These are phyloP conservation scores for Cardamine resedifolia DNA, from an alignment of 345 rosid species.

Conservation along the genomic window DNA sequence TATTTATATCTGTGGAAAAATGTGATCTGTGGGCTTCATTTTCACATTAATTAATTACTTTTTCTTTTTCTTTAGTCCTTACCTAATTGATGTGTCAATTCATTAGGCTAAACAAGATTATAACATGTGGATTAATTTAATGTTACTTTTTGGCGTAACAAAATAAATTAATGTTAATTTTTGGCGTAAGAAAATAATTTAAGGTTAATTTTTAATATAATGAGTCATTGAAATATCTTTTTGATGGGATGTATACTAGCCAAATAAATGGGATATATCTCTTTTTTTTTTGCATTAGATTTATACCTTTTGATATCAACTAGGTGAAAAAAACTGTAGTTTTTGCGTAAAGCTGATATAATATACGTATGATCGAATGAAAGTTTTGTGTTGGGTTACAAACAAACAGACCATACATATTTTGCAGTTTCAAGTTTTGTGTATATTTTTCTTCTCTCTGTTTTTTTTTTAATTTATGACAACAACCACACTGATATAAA, in stretches of 20 bases:
- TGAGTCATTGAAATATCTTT: background rate
- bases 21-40: constrained; percentile 9
- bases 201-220: no score
- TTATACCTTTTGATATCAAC: no score
- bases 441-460: background rate
- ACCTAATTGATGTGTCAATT: background rate
- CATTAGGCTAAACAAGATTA: background rate
- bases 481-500: background rate
- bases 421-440: background rate
- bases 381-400: no score
- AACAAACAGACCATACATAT: no score
- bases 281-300: no score
- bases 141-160: background rate
- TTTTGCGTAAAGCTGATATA: no score
- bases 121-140: background rate
- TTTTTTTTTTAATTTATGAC: no score
- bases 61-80: background rate
- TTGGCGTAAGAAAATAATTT: no score
- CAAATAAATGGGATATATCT: no score
- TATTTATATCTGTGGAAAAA: background rate
- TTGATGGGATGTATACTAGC: background rate
- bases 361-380: no score
- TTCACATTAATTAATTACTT: background rate
- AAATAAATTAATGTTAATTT: no score
- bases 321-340: no score